A percentile compares a stretch with the other conserved stretches of the same genome.
Evolutionary conservation across 2,329 filamentous ascomycete species (phyloP).

Genomic region (Calonectria crousiana): DNA sequence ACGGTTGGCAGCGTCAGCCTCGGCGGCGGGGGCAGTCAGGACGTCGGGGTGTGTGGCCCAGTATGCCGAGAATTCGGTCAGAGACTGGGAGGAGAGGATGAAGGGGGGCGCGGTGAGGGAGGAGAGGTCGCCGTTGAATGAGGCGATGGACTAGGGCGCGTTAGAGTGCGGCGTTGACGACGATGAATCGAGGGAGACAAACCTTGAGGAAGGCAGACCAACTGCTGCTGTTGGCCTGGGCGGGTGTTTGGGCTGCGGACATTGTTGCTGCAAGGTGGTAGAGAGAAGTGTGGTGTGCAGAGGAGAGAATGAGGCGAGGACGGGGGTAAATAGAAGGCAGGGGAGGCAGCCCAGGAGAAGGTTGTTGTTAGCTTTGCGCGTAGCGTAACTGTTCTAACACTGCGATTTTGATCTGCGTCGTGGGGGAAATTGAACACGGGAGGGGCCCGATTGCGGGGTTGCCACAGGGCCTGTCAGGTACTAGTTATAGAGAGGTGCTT

Average conservation of each 20-base stretch:
- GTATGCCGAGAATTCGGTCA: constrained; percentile 85
- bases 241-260: constrained; percentile 45
- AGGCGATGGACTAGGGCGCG: constrained; percentile 74
- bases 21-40: constrained; percentile 84
- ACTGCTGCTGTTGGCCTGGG: constrained; percentile 58
- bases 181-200: constrained; percentile 20
- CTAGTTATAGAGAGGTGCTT: constrained; percentile 10
- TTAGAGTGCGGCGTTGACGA: neutral
- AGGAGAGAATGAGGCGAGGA: neutral
- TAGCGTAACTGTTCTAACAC: constrained; percentile 25
- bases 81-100: constrained; percentile 81
- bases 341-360: constrained; percentile 18
- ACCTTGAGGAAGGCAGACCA: constrained; percentile 68
- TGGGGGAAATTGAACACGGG: constrained; percentile 15
- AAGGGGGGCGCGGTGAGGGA: constrained; percentile 86
- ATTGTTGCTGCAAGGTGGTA: constrained; percentile 39
- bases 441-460: constrained; percentile 45
- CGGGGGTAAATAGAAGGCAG: neutral
- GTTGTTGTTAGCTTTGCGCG: constrained; percentile 25
- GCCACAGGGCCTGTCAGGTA: constrained; percentile 11
- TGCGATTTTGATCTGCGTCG: constrained; percentile 26
- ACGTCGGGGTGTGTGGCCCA: constrained; percentile 84
- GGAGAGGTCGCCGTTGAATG: constrained; percentile 85
- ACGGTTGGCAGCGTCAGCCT: constrained; percentile 84
- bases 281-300: neutral